Conservation (phyloP, 2,329 filamentous ascomycete species). For the Paradendryphiella salina region DNA sequence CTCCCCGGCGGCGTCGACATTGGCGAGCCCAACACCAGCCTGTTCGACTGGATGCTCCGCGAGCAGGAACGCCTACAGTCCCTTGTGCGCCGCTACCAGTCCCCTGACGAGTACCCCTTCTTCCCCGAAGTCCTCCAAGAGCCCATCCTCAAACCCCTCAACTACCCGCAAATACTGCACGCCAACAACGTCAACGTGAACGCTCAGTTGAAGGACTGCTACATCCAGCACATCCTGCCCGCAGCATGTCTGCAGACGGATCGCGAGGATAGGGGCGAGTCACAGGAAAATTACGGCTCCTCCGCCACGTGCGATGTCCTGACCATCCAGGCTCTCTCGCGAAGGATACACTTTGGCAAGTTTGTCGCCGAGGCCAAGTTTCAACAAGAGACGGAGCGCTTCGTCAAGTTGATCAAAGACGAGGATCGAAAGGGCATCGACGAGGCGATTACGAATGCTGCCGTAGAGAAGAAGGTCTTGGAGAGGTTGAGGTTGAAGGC, state of each 20-base stretch:
- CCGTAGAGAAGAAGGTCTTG: slow-evolving; percentile 89
- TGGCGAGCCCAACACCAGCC: slow-evolving; percentile 71
- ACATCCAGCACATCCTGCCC: slow-evolving; percentile 81
- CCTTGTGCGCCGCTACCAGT: slow-evolving; percentile 89
- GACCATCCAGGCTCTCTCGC: slow-evolving; percentile 84
- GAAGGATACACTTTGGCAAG: slow-evolving; percentile 96
- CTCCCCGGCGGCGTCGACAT: slow-evolving; percentile 76
- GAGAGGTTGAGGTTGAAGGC: slow-evolving; percentile 86
- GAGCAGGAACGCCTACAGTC: slow-evolving; percentile 92
- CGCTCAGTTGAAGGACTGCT: slow-evolving; percentile 79
- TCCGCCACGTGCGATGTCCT: slow-evolving; percentile 88
- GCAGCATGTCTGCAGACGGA: slow-evolving; percentile 77
- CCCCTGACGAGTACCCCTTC: slow-evolving; percentile 96
- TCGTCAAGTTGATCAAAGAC: slow-evolving; percentile 79
- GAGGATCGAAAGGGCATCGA: slow-evolving; percentile 80
- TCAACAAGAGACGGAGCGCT: slow-evolving; percentile 75
- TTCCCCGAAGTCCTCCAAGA: slow-evolving; percentile 79
- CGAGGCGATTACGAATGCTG: slow-evolving; percentile 84
- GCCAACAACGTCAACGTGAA: slow-evolving; percentile 91
- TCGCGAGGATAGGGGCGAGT: slow-evolving; percentile 78
- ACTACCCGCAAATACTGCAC: slow-evolving; percentile 88
- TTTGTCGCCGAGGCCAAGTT: slow-evolving; percentile 98
- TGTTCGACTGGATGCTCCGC: slow-evolving; percentile 91
- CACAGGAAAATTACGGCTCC: slow-evolving; percentile 93
- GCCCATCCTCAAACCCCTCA: slow-evolving; percentile 82